Base-by-base conservation (phyloP, 192 early-diverging fungal genomes). In the Backusella psychrophila region DNA sequence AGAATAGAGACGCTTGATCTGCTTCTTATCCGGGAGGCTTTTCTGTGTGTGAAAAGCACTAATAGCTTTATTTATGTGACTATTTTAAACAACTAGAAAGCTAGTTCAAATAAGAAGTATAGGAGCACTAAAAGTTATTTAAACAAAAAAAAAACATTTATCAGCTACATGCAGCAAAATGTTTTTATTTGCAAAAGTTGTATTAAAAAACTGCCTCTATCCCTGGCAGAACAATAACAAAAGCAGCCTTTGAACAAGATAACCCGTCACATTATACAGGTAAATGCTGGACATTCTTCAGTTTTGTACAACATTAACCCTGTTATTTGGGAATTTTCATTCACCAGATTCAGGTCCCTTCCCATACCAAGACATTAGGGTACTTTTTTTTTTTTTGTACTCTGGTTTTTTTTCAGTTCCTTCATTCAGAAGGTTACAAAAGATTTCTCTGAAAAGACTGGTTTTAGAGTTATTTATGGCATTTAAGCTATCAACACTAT, bases 381-480 rank as follows among this genome's bases (percentile, higher is more conserved):
- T 63, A 11, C 21, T 29, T 63, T 63, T 63, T 59, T 63, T 63
- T 59, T 63, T 29, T 29, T 63, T 63, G 56, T 63, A 63, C 56
- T 63, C 56, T 63, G 9, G 46, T 63, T 63, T 56, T 56, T 59
- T 63, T 63, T 63, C 29, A 63, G 56, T 12, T 29, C 56, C 56
- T 63, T 63, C 23, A 63, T 63, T 63, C 23, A 63, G 56, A 26
- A 63, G 56, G 56, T 63, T 63, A 63, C 56, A 63, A 63, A 63
- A 63, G 26, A 14, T 29, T 11, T 29, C 26, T 29, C 26, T 63
- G 56, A 63, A 63, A 63, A 29, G 56, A 63, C 12, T 63, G 56
- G 56, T 63, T 26, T 63, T 63, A 63, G 26, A 63, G 56, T 14
- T 39, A 26, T 26, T 14, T 63, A n/a, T 29, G 19, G 12, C 3